Percentiles rank a stretch among this genome's conserved stretches.
phyloP scores from a whole-genome alignment of 257 asterid genomes.

The Nicotiana otophora region DNA sequence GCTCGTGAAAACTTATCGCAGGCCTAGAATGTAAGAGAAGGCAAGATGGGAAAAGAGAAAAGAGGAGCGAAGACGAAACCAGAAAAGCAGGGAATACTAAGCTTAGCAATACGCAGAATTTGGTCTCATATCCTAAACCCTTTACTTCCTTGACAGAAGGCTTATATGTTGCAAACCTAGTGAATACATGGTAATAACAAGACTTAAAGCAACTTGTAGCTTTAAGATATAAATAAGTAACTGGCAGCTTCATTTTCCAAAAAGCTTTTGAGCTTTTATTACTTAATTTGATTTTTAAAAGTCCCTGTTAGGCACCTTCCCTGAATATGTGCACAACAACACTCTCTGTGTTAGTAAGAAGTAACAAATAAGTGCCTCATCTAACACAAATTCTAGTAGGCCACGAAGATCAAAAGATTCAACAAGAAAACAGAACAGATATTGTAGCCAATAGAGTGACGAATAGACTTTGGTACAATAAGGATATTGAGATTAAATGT shows the following conservation, averaged over 20 bases:
- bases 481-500: slow-evolving; percentile 1
- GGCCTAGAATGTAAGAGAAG: background rate
- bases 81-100: background rate
- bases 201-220: background rate
- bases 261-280: background rate
- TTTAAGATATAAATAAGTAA: background rate
- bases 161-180: background rate
- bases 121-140: background rate
- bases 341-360: background rate
- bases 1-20: background rate
- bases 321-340: background rate
- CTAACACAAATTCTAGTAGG: background rate
- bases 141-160: background rate
- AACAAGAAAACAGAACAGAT: slow-evolving; percentile 4
- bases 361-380: background rate
- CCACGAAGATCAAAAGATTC: slow-evolving; percentile 1
- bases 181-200: background rate
- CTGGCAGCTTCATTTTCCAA: background rate
- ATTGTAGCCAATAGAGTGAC: background rate
- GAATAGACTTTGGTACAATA: background rate
- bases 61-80: background rate
- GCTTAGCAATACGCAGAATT: background rate
- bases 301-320: background rate
- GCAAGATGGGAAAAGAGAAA: slow-evolving; percentile 2
- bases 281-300: background rate